A percentile compares a stretch with the other conserved stretches of the same genome.
Conservation (phyloP, 2,329 filamentous ascomycete species). For the Colletotrichum eleusines region DNA sequence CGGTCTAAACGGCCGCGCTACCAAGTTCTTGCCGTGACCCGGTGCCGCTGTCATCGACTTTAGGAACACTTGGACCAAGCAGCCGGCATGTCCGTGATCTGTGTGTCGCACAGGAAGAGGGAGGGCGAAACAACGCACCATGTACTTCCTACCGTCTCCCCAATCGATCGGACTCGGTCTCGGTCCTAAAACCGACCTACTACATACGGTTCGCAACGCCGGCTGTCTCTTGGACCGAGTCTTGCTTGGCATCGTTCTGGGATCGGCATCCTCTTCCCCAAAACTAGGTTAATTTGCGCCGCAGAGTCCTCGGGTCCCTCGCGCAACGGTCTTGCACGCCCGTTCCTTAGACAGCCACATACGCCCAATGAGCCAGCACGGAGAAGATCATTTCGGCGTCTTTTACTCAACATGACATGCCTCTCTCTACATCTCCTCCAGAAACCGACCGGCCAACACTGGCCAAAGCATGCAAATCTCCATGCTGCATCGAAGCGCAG, state of each 20-base stretch:
- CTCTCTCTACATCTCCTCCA: not conserved
- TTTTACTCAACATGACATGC: not conserved
- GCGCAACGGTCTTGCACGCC: not conserved
- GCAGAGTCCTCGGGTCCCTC: not conserved
- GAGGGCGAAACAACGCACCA: not conserved
- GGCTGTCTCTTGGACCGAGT: not conserved
- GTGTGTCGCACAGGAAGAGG: not conserved
- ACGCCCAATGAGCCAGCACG: not conserved
- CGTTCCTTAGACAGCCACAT: not conserved
- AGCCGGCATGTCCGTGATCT: conserved; percentile 1
- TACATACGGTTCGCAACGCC: not conserved
- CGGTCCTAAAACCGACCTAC: not conserved
- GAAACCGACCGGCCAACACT: not conserved
- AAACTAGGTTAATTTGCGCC: not conserved
- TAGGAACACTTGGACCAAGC: not conserved
- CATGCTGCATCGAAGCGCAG: not conserved
- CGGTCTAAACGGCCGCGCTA: conserved; percentile 22
- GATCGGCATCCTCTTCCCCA: not conserved
- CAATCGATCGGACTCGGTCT: not conserved
- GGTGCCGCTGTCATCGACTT: conserved; percentile 34
- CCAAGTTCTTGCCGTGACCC: conserved; percentile 17
- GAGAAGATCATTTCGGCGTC: not conserved
- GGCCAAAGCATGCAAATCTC: not conserved
- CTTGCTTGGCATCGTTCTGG: not conserved
- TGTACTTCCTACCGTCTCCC: not conserved